Conservation (phyloP, 495 filamentous ascomycete species). For the Schizothecium vesticola region DNA sequence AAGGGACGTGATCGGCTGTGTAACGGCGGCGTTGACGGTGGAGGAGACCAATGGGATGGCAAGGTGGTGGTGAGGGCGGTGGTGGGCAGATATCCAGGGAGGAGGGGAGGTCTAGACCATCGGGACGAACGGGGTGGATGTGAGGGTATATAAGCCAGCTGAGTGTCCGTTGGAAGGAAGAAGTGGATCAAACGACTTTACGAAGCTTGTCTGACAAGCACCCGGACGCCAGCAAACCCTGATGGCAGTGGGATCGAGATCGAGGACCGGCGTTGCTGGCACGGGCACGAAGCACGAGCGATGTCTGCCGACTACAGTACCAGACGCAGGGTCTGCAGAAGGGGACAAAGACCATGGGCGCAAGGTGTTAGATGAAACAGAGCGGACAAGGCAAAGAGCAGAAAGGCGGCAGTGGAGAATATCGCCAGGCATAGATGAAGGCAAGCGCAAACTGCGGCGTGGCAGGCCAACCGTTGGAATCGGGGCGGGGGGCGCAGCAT, state of each 20-base stretch:
- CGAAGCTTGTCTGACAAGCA: slow-evolving; percentile 10
- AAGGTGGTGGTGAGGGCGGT: neutral
- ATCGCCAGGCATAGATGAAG: slow-evolving; percentile 6
- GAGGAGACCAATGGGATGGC: slow-evolving; percentile 1
- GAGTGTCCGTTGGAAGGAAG: neutral
- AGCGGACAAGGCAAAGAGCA: neutral
- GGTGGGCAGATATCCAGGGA: neutral
- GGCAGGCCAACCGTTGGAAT: neutral
- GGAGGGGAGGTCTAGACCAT: neutral
- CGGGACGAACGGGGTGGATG: neutral
- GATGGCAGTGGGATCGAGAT: slow-evolving; percentile 5
- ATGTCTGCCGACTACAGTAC: neutral
- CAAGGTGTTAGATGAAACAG: slow-evolving; percentile 9
- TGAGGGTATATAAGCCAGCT: slow-evolving; percentile 3
- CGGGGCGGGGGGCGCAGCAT: too few species aligned
- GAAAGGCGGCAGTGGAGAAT: neutral
- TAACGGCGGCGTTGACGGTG: slow-evolving; percentile 6
- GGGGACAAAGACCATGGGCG: neutral
- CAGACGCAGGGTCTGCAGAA: neutral
- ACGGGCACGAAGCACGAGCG: neutral
- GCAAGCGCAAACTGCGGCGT: neutral
- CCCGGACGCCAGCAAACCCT: neutral
- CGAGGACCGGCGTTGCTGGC: neutral
- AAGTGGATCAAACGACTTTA: neutral
- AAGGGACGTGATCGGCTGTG: slow-evolving; percentile 9